Percentiles rank a stretch among this genome's conserved stretches.
Conservation (phyloP, 108 stramenopile species). For the Bacterosira constricta region DNA sequence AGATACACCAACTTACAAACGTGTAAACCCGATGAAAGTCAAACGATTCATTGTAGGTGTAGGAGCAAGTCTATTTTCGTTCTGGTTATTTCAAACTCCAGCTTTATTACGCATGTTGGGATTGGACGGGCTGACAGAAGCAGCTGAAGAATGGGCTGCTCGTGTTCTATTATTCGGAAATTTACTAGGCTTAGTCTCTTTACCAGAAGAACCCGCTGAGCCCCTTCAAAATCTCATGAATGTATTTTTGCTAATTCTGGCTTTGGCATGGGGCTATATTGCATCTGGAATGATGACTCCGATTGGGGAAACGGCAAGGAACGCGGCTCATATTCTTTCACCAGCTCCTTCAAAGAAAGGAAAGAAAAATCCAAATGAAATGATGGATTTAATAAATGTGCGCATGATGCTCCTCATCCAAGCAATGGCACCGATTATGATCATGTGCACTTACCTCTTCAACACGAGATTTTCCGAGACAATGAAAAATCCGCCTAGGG, state of each 20-base stretch:
- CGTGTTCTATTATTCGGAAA: constrained; percentile 35
- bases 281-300: constrained; percentile 27
- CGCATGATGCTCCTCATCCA: constrained; percentile 45
- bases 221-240: constrained; percentile 18
- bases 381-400: constrained; percentile 32
- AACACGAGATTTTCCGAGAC: constrained; percentile 18
- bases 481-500: constrained; percentile 10
- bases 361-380: constrained; percentile 32
- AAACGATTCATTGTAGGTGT: constrained; percentile 22
- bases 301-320: constrained; percentile 40
- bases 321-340: constrained; percentile 38
- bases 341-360: constrained; percentile 20
- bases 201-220: not conserved
- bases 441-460: constrained; percentile 35
- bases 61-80: constrained; percentile 15
- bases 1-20: not conserved
- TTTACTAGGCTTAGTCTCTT: constrained; percentile 21
- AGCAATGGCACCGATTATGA: constrained; percentile 26
- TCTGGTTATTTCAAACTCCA: constrained; percentile 50
- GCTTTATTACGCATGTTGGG: constrained; percentile 34
- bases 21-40: constrained; percentile 18
- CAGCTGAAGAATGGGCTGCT: constrained; percentile 32
- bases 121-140: constrained; percentile 20
- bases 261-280: constrained; percentile 23
- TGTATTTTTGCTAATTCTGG: constrained; percentile 11